Base-by-base conservation (phyloP, 2,329 filamentous ascomycete species). In the Arthrocladium fulminans region DNA sequence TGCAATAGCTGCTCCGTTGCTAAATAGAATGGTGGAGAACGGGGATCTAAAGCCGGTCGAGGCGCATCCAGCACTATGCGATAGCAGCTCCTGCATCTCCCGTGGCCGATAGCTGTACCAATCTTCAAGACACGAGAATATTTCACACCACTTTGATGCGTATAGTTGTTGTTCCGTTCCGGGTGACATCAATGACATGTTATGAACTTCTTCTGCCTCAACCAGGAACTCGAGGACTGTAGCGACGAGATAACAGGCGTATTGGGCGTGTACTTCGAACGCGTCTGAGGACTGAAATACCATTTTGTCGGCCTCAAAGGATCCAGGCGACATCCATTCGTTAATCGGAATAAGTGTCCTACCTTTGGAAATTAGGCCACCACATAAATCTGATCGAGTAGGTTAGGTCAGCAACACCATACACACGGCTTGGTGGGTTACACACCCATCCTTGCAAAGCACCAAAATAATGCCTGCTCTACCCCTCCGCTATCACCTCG, bases 261-360 rank as follows among this genome's bases (percentile, higher is more conserved):
- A 76, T 54, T 80, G 80, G 25, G 77, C 77, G 52, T 78, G 72
- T 68, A 75, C 77, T 54, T 81, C 77, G 29, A 45, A 8, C 10
- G 12, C n/a, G 8, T 4, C 5, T 7, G 15, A 15, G 10, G 13
- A 9, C 6, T 9, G 24, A 27, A 43, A 43, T n/a, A 24, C 13
- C 3, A 3, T 13, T 7, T 15, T 8, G 13, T 61, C 59, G 15
- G 66, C 61, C 10, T 66, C 54, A 9, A 65, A 60, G 19, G 65
- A 65, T 29, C 9, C 3, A 5, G 65, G 63, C 0, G 68, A 66
- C 3, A 72, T 63, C 75, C 75, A 78, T 51, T 69, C 71, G 22
- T 68, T 63, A 2, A 76, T 65, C 2, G 69, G 69, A 1, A 77
- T 67, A 2, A 77, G 67, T 0, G 73, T 72, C 15, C 66, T 70